Base-by-base conservation (phyloP, 257 asterid genomes). In the Gentiana dahurica region DNA sequence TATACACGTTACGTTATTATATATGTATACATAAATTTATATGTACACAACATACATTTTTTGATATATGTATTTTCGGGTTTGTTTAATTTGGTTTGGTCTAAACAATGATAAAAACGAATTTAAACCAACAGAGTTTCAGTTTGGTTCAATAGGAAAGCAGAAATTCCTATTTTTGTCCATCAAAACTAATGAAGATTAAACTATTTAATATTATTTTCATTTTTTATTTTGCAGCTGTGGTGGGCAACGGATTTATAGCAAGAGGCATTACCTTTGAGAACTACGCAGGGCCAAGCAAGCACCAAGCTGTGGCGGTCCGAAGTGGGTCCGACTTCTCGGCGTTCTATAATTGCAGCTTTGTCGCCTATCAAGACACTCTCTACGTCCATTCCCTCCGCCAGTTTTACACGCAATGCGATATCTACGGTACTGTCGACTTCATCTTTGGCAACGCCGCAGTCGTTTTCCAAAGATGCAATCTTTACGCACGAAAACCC, bases 401-500 rank as follows among this genome's bases (percentile, higher is more conserved):
- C 1, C 98, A 91, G 41, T 91, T 83, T 71, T 92, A 79, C 82
- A 83, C 95, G 53, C 85, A 85, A 36, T 92, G 98, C 69, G 95
- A 92, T 55, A 61, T 92, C 38, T 92, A 92, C 65, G 98, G 98
- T 59, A 92, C 98, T 0, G 72, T 92, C 41, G 98, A 92, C 60
- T 92, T 92, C 93, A 80, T 92, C 58, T 92, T 92, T 65, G 98
- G 98, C 54, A 92, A 92, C 59, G 96, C 98, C 3, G 98, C 95
- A 11, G 98, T 76, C 10, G 94, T 91, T 13, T 58, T 92, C 75
- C 98, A 92, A 38, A 73, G 67, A 71, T 70, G 93, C 83, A 92
- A 66, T 46, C 72, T 85, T 59, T 92, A 88, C 70, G 98, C 98
- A 32, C 97, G 98, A 2, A 62, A 72, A 32, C 99, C 99, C 1